Conservation (phyloP, 2,329 filamentous ascomycete genomes). For the Westerdykella sp. region DNA sequence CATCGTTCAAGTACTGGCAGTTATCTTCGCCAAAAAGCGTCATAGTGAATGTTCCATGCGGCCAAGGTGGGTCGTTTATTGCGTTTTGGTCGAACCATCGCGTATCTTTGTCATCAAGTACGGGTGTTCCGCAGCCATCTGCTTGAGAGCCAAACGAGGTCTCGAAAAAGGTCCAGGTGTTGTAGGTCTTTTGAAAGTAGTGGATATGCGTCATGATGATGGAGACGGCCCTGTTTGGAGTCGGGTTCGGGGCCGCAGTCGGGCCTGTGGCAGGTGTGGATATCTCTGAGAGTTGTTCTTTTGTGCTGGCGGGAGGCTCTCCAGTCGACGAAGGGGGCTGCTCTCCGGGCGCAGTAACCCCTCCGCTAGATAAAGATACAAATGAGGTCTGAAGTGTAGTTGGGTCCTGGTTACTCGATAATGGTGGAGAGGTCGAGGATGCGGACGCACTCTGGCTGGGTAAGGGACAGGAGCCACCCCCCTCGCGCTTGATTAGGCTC, state of each 20-base stretch:
- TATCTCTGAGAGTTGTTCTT: background rate
- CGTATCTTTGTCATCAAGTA: background rate
- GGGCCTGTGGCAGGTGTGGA: background rate
- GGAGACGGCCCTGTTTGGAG: slow-evolving; percentile 1
- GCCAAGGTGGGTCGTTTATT: slow-evolving; percentile 1
- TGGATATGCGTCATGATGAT: background rate
- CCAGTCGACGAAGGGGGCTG: background rate
- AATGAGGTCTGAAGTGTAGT: slow-evolving; percentile 3
- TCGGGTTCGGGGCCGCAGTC: background rate
- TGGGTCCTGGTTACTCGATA: background rate
- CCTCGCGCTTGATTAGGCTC: slow-evolving; percentile 1
- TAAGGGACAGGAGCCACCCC: background rate
- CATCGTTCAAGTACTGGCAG: slow-evolving; percentile 1
- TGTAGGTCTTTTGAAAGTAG: background rate
- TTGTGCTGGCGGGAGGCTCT: background rate
- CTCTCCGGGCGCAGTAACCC: background rate
- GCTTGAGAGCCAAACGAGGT: background rate
- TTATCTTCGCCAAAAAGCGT: background rate
- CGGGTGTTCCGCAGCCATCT: background rate
- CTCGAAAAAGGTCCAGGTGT: slow-evolving; percentile 1
- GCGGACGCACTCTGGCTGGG: background rate
- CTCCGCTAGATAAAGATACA: background rate
- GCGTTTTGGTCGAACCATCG: slow-evolving; percentile 1
- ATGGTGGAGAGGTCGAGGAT: background rate
- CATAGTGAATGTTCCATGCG: slow-evolving; percentile 1